Conservation (phyloP, 2,329 filamentous ascomycete species). For the Colletotrichum lentis region DNA sequence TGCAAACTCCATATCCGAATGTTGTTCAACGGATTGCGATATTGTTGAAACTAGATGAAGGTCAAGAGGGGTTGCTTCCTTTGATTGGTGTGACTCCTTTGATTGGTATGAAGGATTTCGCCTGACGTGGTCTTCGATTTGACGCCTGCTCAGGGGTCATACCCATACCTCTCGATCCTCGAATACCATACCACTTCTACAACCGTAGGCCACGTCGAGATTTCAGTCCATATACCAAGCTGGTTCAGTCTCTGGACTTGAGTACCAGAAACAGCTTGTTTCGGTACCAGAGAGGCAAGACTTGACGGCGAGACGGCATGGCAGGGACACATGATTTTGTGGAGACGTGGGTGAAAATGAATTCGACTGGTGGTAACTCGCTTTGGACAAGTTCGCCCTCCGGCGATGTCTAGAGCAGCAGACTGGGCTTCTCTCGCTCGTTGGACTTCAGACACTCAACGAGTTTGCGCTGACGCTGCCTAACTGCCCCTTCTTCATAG, state of each 20-base stretch:
- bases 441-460: not conserved
- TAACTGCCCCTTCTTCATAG: not conserved
- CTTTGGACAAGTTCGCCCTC: not conserved
- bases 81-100: too few species aligned
- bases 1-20: too few species aligned
- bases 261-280: not conserved
- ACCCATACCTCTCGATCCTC: too few species aligned
- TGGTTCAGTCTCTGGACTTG: not conserved
- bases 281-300: not conserved
- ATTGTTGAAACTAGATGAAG: too few species aligned
- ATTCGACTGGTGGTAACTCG: not conserved
- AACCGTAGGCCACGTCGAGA: not conserved
- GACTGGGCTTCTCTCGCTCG: not conserved
- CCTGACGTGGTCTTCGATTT: not conserved
- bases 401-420: not conserved
- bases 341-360: not conserved
- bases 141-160: not conserved
- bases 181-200: not conserved
- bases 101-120: not conserved
- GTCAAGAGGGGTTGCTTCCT: too few species aligned
- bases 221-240: too few species aligned
- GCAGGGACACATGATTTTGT: too few species aligned
- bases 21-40: too few species aligned
- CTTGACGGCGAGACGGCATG: not conserved
- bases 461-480: not conserved